phyloP scores from a whole-genome alignment of 2,329 filamentous ascomycete species.

The Helotiales sp. region DNA sequence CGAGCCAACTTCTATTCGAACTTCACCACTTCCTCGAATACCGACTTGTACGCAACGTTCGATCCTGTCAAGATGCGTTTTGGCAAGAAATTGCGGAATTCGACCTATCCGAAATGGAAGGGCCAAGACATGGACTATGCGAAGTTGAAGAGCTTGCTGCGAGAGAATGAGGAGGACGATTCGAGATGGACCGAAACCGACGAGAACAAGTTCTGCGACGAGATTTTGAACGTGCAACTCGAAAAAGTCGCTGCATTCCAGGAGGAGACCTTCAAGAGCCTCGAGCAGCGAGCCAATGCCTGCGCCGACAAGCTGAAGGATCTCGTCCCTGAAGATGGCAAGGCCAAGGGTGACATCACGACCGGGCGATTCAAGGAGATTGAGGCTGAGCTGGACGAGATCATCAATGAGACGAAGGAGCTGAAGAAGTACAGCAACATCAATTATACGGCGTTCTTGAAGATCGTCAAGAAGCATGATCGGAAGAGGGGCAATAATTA shows the following conservation, averaged over 20 bases:
- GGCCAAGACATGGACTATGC: conserved; percentile 94
- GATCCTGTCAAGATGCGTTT: conserved; percentile 74
- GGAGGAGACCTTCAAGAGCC: conserved; percentile 68
- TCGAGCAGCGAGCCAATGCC: conserved; percentile 59
- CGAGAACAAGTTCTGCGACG: conserved; percentile 91
- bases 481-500: conserved; percentile 86
- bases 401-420: conserved; percentile 90
- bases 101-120: conserved; percentile 86
- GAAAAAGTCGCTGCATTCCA: conserved; percentile 96
- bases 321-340: conserved; percentile 68
- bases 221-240: conserved; percentile 91
- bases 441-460: conserved; percentile 97
- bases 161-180: conserved; percentile 70
- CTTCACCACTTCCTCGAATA: conserved; percentile 2
- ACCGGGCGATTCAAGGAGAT: conserved; percentile 69
- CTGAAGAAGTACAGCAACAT: conserved; percentile 93
- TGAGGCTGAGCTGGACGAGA: conserved; percentile 79
- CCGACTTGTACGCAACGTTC: background rate
- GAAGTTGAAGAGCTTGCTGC: conserved; percentile 87
- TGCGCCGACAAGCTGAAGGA: conserved; percentile 77
- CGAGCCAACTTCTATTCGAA: background rate
- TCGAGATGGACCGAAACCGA: conserved; percentile 89
- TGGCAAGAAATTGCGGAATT: conserved; percentile 82
- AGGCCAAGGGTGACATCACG: conserved; percentile 53
- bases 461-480: conserved; percentile 99